Evolutionary conservation across 2,329 filamentous ascomycete genomes (phyloP).

Genomic region (Pseudocercospora crystallina): DNA sequence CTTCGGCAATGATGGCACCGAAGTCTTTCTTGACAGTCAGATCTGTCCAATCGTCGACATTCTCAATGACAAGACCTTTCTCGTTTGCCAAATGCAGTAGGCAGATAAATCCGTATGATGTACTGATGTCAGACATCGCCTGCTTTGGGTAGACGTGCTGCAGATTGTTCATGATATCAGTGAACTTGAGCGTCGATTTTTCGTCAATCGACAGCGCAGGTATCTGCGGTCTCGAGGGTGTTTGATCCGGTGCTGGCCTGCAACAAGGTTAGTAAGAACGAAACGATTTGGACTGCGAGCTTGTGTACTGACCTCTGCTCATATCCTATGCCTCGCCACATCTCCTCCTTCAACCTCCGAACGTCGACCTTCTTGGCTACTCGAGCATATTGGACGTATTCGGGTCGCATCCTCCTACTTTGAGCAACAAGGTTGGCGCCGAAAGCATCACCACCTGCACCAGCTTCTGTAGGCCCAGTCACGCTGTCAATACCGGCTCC

Average conservation of each 20-base stretch:
- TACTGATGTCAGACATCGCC: slow-evolving; percentile 91
- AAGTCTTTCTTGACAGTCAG: slow-evolving; percentile 50
- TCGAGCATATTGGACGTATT: slow-evolving; percentile 65
- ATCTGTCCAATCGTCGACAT: slow-evolving; percentile 53
- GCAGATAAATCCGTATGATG: slow-evolving; percentile 89
- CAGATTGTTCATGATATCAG: slow-evolving; percentile 84
- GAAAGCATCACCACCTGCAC: slow-evolving; percentile 53
- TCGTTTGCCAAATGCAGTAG: slow-evolving; percentile 89
- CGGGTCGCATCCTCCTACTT: slow-evolving; percentile 58
- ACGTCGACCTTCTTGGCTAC: slow-evolving; percentile 69
- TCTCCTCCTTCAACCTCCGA: slow-evolving; percentile 62
- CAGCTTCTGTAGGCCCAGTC: slow-evolving; percentile 36
- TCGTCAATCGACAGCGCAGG: slow-evolving; percentile 36
- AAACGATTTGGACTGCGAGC: neutral
- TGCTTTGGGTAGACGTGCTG: slow-evolving; percentile 82
- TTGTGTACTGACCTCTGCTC: slow-evolving; percentile 33
- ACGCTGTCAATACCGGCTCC: slow-evolving; percentile 34
- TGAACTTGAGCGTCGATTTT: slow-evolving; percentile 71
- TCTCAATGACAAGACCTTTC: slow-evolving; percentile 77
- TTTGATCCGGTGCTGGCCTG: slow-evolving; percentile 14
- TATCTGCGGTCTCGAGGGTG: slow-evolving; percentile 20
- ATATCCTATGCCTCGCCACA: slow-evolving; percentile 63
- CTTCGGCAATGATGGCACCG: slow-evolving; percentile 26
- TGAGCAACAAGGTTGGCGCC: slow-evolving; percentile 64
- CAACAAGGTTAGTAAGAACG: neutral